phyloP scores from a whole-genome alignment of 441 rosid species.

The Eruca vesicaria region DNA sequence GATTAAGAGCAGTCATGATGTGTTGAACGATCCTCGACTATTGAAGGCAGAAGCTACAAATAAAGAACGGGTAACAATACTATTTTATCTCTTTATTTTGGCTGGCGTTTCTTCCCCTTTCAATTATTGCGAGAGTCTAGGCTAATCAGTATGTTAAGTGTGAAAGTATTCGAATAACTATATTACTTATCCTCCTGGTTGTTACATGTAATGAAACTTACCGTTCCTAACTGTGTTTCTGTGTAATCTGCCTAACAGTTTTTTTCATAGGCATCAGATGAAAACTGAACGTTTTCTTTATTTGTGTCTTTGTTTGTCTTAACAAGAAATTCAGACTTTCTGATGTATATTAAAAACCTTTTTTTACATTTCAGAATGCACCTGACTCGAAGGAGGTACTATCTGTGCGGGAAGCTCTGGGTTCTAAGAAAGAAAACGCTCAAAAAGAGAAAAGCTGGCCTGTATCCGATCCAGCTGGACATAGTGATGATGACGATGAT shows the following conservation, averaged over 20 bases:
- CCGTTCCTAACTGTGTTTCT: background rate
- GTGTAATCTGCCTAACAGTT: background rate
- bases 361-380: constrained; percentile 48
- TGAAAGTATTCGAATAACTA: background rate
- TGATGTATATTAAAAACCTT: constrained; percentile 15
- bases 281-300: background rate
- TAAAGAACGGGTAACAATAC: constrained; percentile 52
- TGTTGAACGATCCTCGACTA: constrained; percentile 89
- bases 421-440: constrained; percentile 58
- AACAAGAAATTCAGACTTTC: background rate
- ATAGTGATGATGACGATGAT: constrained; percentile 41
- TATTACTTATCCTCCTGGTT: constrained; percentile 3
- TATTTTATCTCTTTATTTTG: constrained; percentile 2
- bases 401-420: constrained; percentile 74
- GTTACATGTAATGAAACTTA: constrained; percentile 2
- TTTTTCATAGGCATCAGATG: background rate
- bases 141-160: background rate
- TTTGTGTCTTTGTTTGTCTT: constrained; percentile 1
- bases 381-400: constrained; percentile 59
- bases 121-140: constrained; percentile 1
- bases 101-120: background rate
- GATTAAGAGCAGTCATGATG: constrained; percentile 95
- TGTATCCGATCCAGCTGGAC: constrained; percentile 37
- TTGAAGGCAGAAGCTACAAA: constrained; percentile 51
- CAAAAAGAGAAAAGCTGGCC: constrained; percentile 45